phyloP scores from a whole-genome alignment of 1,284 basidiomycete species.

The Agroathelia rolfsii region DNA sequence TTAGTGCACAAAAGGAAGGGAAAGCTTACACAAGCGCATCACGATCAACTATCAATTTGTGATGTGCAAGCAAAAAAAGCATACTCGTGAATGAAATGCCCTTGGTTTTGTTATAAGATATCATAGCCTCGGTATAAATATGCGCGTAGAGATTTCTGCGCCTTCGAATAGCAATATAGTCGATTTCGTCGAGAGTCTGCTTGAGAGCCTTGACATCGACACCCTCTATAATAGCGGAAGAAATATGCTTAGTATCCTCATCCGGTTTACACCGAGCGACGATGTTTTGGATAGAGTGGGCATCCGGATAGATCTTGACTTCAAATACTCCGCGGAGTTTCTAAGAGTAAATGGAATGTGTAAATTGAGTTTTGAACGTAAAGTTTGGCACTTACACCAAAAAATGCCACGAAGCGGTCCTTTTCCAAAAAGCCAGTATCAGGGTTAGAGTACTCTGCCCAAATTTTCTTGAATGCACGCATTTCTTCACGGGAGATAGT shows the following conservation, averaged over 20 bases:
- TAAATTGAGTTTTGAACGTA: slow-evolving; percentile 3
- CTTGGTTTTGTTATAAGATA: slow-evolving; percentile 58
- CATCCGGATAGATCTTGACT: slow-evolving; percentile 70
- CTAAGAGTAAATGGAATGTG: slow-evolving; percentile 33
- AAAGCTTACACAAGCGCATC: slow-evolving; percentile 71
- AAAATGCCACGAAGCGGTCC: slow-evolving; percentile 69
- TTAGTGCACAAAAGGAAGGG: not conserved
- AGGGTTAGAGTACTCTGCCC: slow-evolving; percentile 78
- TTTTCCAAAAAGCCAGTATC: slow-evolving; percentile 75
- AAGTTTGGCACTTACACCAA: slow-evolving; percentile 51
- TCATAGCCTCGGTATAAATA: slow-evolving; percentile 79
- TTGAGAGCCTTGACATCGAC: slow-evolving; percentile 60
- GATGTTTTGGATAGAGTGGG: slow-evolving; percentile 55
- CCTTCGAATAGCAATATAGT: slow-evolving; percentile 51
- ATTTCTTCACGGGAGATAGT: slow-evolving; percentile 85
- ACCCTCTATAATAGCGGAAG: slow-evolving; percentile 32
- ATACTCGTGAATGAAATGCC: slow-evolving; percentile 91
- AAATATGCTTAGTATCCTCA: slow-evolving; percentile 19
- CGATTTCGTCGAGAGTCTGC: slow-evolving; percentile 49
- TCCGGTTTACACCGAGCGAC: slow-evolving; percentile 35
- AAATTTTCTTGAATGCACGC: slow-evolving; percentile 89
- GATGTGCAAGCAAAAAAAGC: slow-evolving; percentile 82
- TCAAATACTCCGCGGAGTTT: slow-evolving; percentile 77
- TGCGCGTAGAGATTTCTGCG: slow-evolving; percentile 64
- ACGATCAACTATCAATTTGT: slow-evolving; percentile 86